Conservation (phyloP, 192 early-diverging fungal genomes). For the Coemansia sp. region DNA sequence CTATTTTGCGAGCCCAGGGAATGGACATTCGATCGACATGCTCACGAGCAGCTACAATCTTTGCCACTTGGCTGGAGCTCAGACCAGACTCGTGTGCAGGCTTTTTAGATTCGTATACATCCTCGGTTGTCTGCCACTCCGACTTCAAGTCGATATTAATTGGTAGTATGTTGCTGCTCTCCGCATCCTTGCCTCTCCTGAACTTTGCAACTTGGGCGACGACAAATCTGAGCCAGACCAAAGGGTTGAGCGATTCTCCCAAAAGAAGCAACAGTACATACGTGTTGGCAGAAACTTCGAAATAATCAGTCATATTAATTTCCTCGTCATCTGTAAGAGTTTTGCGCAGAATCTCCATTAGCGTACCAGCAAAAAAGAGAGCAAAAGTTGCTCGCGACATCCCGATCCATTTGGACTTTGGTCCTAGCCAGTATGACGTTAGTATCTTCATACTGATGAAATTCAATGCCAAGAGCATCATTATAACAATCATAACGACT, state of each 20-base stretch:
- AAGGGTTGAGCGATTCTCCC: neutral
- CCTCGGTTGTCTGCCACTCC: neutral
- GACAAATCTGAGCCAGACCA: neutral
- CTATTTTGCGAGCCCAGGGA: neutral
- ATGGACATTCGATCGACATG: neutral
- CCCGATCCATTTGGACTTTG: conserved; percentile 7
- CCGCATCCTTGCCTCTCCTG: neutral
- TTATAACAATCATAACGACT: neutral
- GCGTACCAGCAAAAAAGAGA: conserved; percentile 1
- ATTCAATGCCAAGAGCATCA: neutral
- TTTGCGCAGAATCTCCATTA: neutral
- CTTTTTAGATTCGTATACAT: neutral
- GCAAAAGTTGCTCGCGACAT: conserved; percentile 15
- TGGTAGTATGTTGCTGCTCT: neutral
- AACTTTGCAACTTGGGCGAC: neutral
- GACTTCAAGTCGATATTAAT: neutral
- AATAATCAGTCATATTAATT: neutral
- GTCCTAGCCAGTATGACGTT: conserved; percentile 10
- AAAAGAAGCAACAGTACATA: conserved; percentile 13
- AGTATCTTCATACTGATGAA: neutral
- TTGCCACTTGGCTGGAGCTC: neutral
- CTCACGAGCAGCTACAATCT: neutral
- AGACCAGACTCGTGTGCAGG: conserved; percentile 1
- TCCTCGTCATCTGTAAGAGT: neutral
- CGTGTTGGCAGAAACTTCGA: neutral